Percentiles rank a stretch among this genome's conserved stretches.
phyloP scores from a whole-genome alignment of 2,329 filamentous ascomycete genomes.

The Lasiodiplodia theobromae region DNA sequence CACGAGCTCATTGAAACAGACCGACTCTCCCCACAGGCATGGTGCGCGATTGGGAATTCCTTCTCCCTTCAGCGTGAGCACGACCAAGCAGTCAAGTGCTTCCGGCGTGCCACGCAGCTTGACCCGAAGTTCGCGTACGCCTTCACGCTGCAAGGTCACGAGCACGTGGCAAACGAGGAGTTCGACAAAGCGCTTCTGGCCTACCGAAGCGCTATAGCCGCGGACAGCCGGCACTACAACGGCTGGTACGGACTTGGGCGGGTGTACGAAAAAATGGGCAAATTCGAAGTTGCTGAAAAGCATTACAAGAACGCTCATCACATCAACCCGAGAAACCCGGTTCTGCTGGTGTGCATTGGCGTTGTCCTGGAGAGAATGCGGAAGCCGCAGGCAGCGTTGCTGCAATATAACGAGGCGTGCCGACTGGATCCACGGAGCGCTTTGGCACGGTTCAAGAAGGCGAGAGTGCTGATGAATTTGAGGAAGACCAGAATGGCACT shows the following conservation, averaged over 20 bases:
- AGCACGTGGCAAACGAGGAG: slow-evolving; percentile 95
- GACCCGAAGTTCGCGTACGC: slow-evolving; percentile 93
- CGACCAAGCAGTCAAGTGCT: slow-evolving; percentile 92
- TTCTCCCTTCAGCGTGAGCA: slow-evolving; percentile 93
- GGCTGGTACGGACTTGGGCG: slow-evolving; percentile 91
- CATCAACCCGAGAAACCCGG: slow-evolving; percentile 94
- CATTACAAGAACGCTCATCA: slow-evolving; percentile 87
- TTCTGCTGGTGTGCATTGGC: slow-evolving; percentile 91
- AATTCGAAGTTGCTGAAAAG: slow-evolving; percentile 86
- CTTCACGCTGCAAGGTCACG: slow-evolving; percentile 93
- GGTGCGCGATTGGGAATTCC: slow-evolving; percentile 94
- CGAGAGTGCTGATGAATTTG: slow-evolving; percentile 82
- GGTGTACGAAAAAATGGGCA: slow-evolving; percentile 89
- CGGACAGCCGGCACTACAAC: slow-evolving; percentile 91
- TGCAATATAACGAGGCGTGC: slow-evolving; percentile 82
- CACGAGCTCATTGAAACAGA: slow-evolving; percentile 88
- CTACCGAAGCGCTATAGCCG: slow-evolving; percentile 84
- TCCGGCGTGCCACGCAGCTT: slow-evolving; percentile 91
- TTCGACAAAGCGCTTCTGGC: slow-evolving; percentile 91
- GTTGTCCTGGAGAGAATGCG: slow-evolving; percentile 86
- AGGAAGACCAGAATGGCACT: slow-evolving; percentile 74
- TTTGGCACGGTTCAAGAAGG: slow-evolving; percentile 91
- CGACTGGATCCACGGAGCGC: slow-evolving; percentile 82
- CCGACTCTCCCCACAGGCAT: slow-evolving; percentile 90
- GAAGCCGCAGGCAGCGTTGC: slow-evolving; percentile 77